Evolutionary conservation across 345 rosid species (phyloP).

Genomic region (Fremontodendron californicum): DNA sequence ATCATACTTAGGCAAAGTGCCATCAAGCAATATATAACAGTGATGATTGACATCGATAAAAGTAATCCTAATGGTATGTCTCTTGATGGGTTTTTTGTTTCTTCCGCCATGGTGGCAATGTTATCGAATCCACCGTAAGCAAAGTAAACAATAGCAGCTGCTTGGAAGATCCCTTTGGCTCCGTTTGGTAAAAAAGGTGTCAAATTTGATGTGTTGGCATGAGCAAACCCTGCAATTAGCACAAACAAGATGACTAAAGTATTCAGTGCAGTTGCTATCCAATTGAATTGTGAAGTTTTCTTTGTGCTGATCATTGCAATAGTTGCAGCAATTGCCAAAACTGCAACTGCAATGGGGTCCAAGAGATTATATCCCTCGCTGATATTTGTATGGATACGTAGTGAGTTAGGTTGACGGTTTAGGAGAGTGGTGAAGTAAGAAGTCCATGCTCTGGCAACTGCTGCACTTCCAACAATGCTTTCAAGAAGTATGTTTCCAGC

Average conservation of each 20-base stretch:
- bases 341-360: slow-evolving; percentile 56
- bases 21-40: slow-evolving; percentile 55
- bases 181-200: slow-evolving; percentile 44
- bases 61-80: slow-evolving; percentile 61
- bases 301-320: slow-evolving; percentile 53
- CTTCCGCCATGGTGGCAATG: slow-evolving; percentile 67
- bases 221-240: slow-evolving; percentile 45
- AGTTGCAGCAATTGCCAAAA: slow-evolving; percentile 33
- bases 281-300: slow-evolving; percentile 46
- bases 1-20: slow-evolving; percentile 51
- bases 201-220: slow-evolving; percentile 48
- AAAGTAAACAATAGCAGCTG: slow-evolving; percentile 55
- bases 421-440: slow-evolving; percentile 52
- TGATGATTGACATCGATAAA: slow-evolving; percentile 52
- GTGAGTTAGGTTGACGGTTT: slow-evolving; percentile 33
- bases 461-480: slow-evolving; percentile 51
- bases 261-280: slow-evolving; percentile 48
- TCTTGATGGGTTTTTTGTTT: slow-evolving; percentile 57
- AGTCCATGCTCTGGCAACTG: slow-evolving; percentile 60
- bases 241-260: slow-evolving; percentile 49
- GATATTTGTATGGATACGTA: slow-evolving; percentile 46
- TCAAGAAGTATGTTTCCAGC: slow-evolving; percentile 56
- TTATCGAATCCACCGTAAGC: slow-evolving; percentile 61
- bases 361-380: slow-evolving; percentile 35
- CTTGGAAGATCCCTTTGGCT: slow-evolving; percentile 44